Evolutionary conservation across 495 filamentous ascomycete species (phyloP).

Genomic region (Beverwykella pulmonaria): DNA sequence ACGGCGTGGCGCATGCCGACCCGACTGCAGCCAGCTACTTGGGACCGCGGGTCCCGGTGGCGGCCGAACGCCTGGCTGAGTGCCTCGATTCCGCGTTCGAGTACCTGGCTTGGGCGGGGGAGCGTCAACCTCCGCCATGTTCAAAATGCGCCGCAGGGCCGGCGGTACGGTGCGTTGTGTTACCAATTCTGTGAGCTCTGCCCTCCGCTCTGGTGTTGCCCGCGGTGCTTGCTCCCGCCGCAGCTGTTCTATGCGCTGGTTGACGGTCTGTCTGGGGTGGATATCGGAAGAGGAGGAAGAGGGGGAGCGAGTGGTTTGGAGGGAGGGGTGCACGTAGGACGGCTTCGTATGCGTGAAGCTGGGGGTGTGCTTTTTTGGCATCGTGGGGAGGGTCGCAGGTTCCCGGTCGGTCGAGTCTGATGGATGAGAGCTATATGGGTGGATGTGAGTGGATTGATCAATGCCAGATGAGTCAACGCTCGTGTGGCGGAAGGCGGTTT

Average conservation of each 20-base stretch:
- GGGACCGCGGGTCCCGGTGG: constrained; percentile 72
- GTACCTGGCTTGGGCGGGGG: constrained; percentile 62
- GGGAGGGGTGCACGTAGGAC: constrained; percentile 38
- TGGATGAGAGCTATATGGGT: not conserved
- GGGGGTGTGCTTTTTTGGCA: constrained; percentile 46
- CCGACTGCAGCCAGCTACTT: constrained; percentile 60
- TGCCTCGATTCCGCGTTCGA: constrained; percentile 44
- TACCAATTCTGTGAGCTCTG: constrained; percentile 41
- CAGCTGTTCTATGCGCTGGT: constrained; percentile 46
- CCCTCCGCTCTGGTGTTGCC: constrained; percentile 35
- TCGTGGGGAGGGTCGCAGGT: constrained; percentile 1
- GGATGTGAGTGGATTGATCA: not conserved
- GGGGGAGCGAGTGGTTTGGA: constrained; percentile 13
- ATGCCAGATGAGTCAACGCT: not conserved
- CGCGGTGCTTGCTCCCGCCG: constrained; percentile 44
- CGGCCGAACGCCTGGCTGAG: constrained; percentile 42
- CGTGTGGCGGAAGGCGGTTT: not conserved
- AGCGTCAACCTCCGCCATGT: constrained; percentile 70
- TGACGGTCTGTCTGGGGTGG: constrained; percentile 41
- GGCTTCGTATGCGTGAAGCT: constrained; percentile 38
- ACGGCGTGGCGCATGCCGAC: constrained; percentile 26
- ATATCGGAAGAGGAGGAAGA: constrained; percentile 1
- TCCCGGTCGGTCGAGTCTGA: too few relatives aligned
- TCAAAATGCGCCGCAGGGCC: constrained; percentile 61
- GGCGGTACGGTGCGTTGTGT: constrained; percentile 56